These are phyloP conservation scores for Penicillium sclerotiorum DNA, from an alignment of 2,329 filamentous ascomycete species.

Conservation along the genomic window DNA sequence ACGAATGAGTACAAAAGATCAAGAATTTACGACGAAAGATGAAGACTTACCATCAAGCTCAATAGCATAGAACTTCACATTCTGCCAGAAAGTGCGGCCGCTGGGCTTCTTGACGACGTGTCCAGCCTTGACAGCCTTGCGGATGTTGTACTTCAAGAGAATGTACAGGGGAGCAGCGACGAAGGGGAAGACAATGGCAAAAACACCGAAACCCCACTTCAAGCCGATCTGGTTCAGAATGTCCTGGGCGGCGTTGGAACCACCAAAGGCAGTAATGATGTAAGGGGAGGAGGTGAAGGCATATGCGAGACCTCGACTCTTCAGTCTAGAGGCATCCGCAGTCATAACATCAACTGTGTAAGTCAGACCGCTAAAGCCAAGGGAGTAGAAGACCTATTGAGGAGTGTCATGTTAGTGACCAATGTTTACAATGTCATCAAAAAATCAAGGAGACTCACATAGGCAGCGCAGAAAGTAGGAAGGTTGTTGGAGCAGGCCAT, in stretches of 20 bases:
- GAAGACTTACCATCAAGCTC: constrained; percentile 60
- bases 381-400: constrained; percentile 42
- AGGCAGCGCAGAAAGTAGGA: constrained; percentile 61
- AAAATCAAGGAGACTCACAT: constrained; percentile 11
- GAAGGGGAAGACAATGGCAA: constrained; percentile 62
- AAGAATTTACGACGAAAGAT: background rate
- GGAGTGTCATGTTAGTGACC: background rate
- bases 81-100: constrained; percentile 50
- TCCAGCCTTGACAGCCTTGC: constrained; percentile 59
- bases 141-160: constrained; percentile 59
- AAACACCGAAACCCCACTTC: constrained; percentile 66
- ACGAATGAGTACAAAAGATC: background rate
- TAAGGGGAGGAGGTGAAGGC: constrained; percentile 64
- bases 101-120: constrained; percentile 46
- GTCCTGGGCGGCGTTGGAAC: constrained; percentile 55
- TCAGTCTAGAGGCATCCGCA: constrained; percentile 63
- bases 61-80: constrained; percentile 55
- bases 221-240: constrained; percentile 57
- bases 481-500: constrained; percentile 64
- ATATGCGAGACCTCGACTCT: constrained; percentile 63
- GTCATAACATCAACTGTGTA: constrained; percentile 63
- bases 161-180: constrained; percentile 59
- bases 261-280: constrained; percentile 64
- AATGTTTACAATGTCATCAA: background rate
- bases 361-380: constrained; percentile 59